A percentile compares a stretch with the other conserved stretches of the same genome.
These are phyloP conservation scores for Phytophthora megakarya DNA, from an alignment of 352 stramenopile genomes.

Conservation along the genomic window DNA sequence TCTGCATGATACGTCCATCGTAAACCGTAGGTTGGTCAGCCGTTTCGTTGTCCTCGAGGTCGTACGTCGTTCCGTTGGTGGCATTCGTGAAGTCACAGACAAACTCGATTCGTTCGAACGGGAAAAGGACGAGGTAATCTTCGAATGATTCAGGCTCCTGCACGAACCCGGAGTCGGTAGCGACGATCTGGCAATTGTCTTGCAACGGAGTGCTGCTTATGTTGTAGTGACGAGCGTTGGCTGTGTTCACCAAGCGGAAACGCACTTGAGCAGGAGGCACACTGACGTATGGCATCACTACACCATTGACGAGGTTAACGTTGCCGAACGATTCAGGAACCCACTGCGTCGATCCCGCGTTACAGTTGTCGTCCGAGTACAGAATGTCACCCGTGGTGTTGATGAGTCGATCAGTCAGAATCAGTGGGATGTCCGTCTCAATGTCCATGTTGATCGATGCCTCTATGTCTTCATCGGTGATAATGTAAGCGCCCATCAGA, in stretches of 20 bases:
- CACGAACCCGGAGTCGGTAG: slow-evolving; percentile 68
- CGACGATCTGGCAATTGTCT: slow-evolving; percentile 64
- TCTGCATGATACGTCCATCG: slow-evolving; percentile 51
- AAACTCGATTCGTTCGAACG: slow-evolving; percentile 61
- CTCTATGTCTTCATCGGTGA: slow-evolving; percentile 47
- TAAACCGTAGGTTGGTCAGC: slow-evolving; percentile 52
- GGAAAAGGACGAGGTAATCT: slow-evolving; percentile 44
- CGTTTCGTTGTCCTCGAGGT: slow-evolving; percentile 55
- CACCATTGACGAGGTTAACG: slow-evolving; percentile 61
- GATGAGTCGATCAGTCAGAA: slow-evolving; percentile 50
- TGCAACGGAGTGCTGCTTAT: slow-evolving; percentile 70
- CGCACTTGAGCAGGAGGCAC: slow-evolving; percentile 67
- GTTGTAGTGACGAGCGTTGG: slow-evolving; percentile 83
- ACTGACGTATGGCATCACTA: slow-evolving; percentile 71
- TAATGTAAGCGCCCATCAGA: slow-evolving; percentile 59
- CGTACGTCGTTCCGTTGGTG: slow-evolving; percentile 48
- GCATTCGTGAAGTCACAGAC: slow-evolving; percentile 60
- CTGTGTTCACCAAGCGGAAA: slow-evolving; percentile 64
- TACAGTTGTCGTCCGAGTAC: slow-evolving; percentile 62
- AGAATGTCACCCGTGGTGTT: slow-evolving; percentile 44
- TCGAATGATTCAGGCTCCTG: slow-evolving; percentile 53
- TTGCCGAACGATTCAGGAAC: slow-evolving; percentile 60
- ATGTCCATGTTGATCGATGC: slow-evolving; percentile 54
- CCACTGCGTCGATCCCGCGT: slow-evolving; percentile 42
- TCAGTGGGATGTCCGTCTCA: slow-evolving; percentile 55